These are phyloP conservation scores for Colletotrichum gloeosporioides DNA, from an alignment of 2,329 filamentous ascomycete species.

Conservation along the genomic window DNA sequence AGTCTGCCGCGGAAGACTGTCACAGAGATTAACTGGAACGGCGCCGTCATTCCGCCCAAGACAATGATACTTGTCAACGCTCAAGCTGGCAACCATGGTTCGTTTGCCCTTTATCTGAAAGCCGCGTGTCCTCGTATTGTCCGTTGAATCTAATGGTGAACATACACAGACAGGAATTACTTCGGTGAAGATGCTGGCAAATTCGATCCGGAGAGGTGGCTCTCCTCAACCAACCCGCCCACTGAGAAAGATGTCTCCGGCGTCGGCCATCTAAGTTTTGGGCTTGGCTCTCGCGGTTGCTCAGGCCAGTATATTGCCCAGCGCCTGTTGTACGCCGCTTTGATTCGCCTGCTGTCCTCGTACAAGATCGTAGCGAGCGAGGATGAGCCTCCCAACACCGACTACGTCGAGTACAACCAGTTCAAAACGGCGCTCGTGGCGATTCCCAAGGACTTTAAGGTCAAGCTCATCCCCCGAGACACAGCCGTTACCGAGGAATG, in stretches of 20 bases:
- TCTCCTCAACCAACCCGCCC: not conserved
- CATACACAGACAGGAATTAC: not conserved
- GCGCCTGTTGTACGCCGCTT: not conserved
- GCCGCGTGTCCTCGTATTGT: rapidly evolving
- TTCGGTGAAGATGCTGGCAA: not conserved
- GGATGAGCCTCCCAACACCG: constrained; percentile 46
- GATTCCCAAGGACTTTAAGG: constrained; percentile 68
- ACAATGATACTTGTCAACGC: not conserved
- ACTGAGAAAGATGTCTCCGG: not conserved
- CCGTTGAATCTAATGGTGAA: not conserved
- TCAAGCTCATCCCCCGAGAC: constrained; percentile 46
- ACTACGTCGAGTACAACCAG: constrained; percentile 62
- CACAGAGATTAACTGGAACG: not conserved
- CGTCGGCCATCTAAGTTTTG: not conserved
- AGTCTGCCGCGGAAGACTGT: not conserved
- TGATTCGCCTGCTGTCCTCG: not conserved
- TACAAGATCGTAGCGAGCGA: not conserved
- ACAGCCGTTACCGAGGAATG: not conserved
- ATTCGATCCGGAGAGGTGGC: not conserved
- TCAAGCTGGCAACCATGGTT: not conserved
- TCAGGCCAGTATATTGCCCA: not conserved
- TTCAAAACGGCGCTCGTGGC: constrained; percentile 64
- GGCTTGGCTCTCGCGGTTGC: not conserved
- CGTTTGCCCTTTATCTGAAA: not conserved
- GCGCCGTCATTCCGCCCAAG: not conserved